Base-by-base conservation (phyloP, 2,329 filamentous ascomycete genomes). In the Cytospora chrysosperma region DNA sequence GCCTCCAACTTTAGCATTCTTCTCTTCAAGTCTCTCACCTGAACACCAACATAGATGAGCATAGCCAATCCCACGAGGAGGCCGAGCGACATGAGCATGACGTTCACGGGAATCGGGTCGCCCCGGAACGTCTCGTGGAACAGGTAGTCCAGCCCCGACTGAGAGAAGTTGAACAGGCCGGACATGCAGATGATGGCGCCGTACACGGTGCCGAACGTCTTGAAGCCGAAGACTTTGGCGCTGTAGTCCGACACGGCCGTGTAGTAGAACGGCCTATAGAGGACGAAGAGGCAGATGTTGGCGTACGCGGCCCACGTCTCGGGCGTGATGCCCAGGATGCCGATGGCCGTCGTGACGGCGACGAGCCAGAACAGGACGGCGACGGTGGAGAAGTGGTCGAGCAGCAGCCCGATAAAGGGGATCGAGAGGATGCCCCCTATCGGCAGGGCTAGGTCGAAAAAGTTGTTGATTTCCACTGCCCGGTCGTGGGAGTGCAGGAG, bases 151-250 rank as follows among this genome's bases (percentile, higher is more conserved):
- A 97, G 81, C 0, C 85, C 92, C 6, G 88, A 89, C 77, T 96
- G 92, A 1, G 85, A 85, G 71, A 97, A 93, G 75, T 96, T 96
- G 71, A 93, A 83, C 0, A 97, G 74, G 0, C 93, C 93, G 0
- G 92, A 89, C 1, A 95, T 78, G 75, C 91, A 96, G 69, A 97
- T 96, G 68, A 96, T 90, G 24, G 93, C 82, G 13, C 93, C 93
- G 75, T 97, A 97, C n/a, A 97, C 92, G 63, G 91, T 96, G 53
- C 93, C 93, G 69, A 97, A 97, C 0, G 92, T 96, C 65, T 88
- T 84, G 77, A 96, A 96, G 19, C 93, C 93, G 73, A 97, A 97
- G 40, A 97, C 92, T 77, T 96, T 96, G 65, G 92, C 92, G 24
- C 87, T 85, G 75, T 96, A 96, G 77, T 97, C 93, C 64, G 89